Base-by-base conservation (phyloP, 2,329 filamentous ascomycete species). In the Coniosporium tulheliwenetii region DNA sequence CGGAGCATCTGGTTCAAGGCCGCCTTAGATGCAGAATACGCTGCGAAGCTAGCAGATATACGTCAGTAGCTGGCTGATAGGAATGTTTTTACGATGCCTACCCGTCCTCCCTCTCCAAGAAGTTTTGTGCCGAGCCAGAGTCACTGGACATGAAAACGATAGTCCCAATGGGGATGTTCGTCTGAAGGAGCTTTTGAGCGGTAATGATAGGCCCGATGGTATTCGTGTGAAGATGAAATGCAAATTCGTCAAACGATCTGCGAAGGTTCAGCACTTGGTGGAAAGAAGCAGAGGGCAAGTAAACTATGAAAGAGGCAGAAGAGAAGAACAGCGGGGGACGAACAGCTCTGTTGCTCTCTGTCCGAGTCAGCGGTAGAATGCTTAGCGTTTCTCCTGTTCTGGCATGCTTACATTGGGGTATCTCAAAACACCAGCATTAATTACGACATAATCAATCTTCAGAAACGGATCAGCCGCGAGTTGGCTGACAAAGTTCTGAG, bases 161-260 rank as follows among this genome's bases (percentile, higher is more conserved):
- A 13, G 63, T 69, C n/a, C 62, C 60, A 43, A 70, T 64, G 3
- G 61, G 60, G 12, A 68, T 64, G 30, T 57, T 56, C 8, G 62
- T 61, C 40, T 65, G 55, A 0, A 75, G 60, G 3, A 75, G 57
- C 41, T 65, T 64, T 44, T 73, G 69, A 2, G 71, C 71, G 32
- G 64, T 63, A 43, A 75, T 65, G 44, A 75, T 69, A n/a, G 72
- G 72, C 0, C 72, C 71, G 41, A 77, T 70, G 12, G 70, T 71
- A 51, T 75, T 75, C 34, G 70, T 74, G 41, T 71, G 63, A 4
- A 75, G 59, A 47, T 75, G 71, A 44, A 69, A 64, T 9, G 67
- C 61, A 44, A 75, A 74, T 36, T 67, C 61, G 30, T 65, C 56
- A 50, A 70, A 74, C 5, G 69, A 67, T 39, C 69, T 72, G 38